These are phyloP conservation scores for Cicer chorassanicum DNA, from an alignment of 306 rosid genomes.

Conservation along the genomic window DNA sequence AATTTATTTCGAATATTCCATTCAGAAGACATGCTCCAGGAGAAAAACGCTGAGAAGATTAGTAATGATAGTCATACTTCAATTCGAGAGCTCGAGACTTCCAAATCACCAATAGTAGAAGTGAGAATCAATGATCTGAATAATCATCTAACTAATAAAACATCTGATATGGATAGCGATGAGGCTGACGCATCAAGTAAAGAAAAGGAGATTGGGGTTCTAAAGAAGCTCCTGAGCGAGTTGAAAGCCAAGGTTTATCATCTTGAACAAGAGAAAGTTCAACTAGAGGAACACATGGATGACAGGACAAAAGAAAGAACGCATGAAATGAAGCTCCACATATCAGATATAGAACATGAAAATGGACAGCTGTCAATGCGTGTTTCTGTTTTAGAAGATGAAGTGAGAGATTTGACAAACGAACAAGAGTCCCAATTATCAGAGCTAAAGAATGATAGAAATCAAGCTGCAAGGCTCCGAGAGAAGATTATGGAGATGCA, in stretches of 20 bases:
- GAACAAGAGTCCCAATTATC: slow-evolving; percentile 51
- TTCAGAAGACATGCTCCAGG: slow-evolving; percentile 49
- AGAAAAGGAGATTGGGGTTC: slow-evolving; percentile 50
- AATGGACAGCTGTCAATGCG: slow-evolving; percentile 50
- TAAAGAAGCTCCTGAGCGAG: slow-evolving; percentile 45
- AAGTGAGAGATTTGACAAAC: slow-evolving; percentile 51
- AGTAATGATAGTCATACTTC: slow-evolving; percentile 38
- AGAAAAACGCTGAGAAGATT: slow-evolving; percentile 44
- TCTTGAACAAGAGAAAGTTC: slow-evolving; percentile 52
- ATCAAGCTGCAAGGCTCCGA: slow-evolving; percentile 50
- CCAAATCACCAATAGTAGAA: slow-evolving; percentile 49
- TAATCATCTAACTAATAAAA: slow-evolving; percentile 41
- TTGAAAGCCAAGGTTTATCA: slow-evolving; percentile 53
- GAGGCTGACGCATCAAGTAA: slow-evolving; percentile 51
- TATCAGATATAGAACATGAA: slow-evolving; percentile 55
- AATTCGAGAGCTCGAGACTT: slow-evolving; percentile 47
- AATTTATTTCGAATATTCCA: slow-evolving; percentile 45
- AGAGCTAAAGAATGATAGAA: slow-evolving; percentile 55
- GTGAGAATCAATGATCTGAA: slow-evolving; percentile 49
- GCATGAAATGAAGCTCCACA: slow-evolving; percentile 51
- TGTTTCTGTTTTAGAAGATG: slow-evolving; percentile 61
- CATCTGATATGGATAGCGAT: slow-evolving; percentile 49
- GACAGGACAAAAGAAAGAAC: slow-evolving; percentile 45
- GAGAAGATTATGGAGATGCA: slow-evolving; percentile 53
- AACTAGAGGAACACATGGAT: slow-evolving; percentile 50